phyloP scores from a whole-genome alignment of 305 asterid species.

The Solanum chacoense region DNA sequence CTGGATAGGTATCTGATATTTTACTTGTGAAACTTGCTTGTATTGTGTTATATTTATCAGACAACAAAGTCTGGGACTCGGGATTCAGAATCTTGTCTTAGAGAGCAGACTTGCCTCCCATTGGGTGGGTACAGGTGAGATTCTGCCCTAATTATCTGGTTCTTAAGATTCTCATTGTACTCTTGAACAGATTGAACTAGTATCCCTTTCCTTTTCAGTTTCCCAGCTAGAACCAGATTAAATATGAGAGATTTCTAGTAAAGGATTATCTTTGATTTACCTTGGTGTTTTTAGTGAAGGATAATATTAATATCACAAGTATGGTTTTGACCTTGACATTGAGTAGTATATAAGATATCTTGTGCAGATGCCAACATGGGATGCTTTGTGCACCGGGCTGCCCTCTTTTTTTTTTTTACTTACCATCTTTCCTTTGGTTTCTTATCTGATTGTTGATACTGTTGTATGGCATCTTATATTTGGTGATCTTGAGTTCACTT shows the following conservation, averaged over 20 bases:
- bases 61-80: slow-evolving; percentile 88
- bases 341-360: not conserved
- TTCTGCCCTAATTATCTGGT: not conserved
- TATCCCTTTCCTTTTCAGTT: not conserved
- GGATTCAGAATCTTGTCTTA: slow-evolving; percentile 83
- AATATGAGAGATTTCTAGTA: not conserved
- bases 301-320: not conserved
- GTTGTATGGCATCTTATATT: not conserved
- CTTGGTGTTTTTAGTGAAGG: not conserved
- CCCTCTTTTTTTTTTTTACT: not conserved
- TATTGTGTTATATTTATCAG: slow-evolving; percentile 26
- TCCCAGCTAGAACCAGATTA: not conserved
- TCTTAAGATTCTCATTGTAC: not conserved
- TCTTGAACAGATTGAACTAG: not conserved
- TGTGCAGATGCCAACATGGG: not conserved
- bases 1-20: not conserved
- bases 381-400: not conserved
- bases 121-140: slow-evolving; percentile 98
- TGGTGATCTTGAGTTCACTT: not conserved
- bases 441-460: not conserved
- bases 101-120: slow-evolving; percentile 81
- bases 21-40: slow-evolving; percentile 7
- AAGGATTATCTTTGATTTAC: not conserved
- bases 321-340: not conserved
- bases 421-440: not conserved